A percentile compares a stretch with the other conserved stretches of the same genome.
Evolutionary conservation across 768 basidiomycete genomes (phyloP).

Genomic region (Lentinula raphanica): DNA sequence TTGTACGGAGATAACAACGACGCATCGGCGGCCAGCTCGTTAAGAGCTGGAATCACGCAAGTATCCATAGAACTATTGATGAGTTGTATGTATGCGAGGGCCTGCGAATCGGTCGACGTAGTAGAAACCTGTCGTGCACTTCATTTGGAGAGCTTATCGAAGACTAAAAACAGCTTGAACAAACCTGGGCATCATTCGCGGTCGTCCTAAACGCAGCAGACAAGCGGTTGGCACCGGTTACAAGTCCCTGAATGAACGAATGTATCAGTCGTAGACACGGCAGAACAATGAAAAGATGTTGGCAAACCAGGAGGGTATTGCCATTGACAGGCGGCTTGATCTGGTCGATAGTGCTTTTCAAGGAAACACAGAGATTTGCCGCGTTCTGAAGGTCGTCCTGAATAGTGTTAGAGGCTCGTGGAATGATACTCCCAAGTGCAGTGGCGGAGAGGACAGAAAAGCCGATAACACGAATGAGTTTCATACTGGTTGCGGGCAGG

Average conservation of each 20-base stretch:
- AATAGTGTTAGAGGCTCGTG: neutral
- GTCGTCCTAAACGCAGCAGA: neutral
- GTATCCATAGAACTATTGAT: neutral
- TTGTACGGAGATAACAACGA: neutral
- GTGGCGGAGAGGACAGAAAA: neutral
- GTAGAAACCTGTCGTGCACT: no score
- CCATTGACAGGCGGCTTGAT: neutral
- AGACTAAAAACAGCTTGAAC: neutral
- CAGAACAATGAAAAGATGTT: no score
- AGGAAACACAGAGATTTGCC: neutral
- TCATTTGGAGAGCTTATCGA: no score
- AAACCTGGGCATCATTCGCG: neutral
- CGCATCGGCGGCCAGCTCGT: neutral
- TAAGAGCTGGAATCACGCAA: neutral
- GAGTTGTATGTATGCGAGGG: neutral
- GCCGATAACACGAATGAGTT: neutral
- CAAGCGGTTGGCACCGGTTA: neutral
- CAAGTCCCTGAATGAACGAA: neutral
- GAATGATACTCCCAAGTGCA: neutral
- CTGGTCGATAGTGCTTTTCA: neutral
- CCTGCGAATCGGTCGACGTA: neutral
- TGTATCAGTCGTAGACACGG: neutral
- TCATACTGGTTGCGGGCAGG: neutral
- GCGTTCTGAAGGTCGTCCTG: neutral
- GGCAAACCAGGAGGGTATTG: neutral